phyloP scores from a whole-genome alignment of 1,284 basidiomycete species.

The Malassezia vespertilionis region DNA sequence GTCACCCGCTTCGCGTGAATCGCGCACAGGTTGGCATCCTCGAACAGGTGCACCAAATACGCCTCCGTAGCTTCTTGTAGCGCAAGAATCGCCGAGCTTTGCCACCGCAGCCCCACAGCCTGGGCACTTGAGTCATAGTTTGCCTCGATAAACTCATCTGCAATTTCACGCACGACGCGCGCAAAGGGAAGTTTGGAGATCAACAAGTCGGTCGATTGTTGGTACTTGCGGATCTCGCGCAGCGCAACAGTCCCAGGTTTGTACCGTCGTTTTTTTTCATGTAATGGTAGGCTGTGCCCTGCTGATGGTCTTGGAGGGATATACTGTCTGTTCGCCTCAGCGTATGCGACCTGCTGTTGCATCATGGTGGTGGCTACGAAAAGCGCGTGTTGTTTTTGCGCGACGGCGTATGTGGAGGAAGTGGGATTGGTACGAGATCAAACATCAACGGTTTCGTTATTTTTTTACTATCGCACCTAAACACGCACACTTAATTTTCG shows the following conservation, averaged over 20 bases:
- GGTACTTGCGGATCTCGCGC: slow-evolving; percentile 44
- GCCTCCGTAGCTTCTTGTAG: slow-evolving; percentile 46
- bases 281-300: background rate
- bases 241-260: slow-evolving; percentile 45
- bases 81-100: slow-evolving; percentile 44
- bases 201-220: slow-evolving; percentile 43
- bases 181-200: slow-evolving; percentile 46
- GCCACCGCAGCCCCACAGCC: slow-evolving; percentile 41
- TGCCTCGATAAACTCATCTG: slow-evolving; percentile 38
- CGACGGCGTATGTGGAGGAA: background rate
- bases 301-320: background rate
- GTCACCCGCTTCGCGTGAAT: slow-evolving; percentile 45
- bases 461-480: background rate
- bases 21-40: slow-evolving; percentile 46
- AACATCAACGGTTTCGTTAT: background rate
- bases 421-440: background rate
- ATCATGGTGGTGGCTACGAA: background rate
- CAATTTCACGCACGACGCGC: slow-evolving; percentile 42
- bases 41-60: slow-evolving; percentile 44
- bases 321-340: background rate
- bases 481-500: slow-evolving; percentile 16
- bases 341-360: background rate
- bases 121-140: slow-evolving; percentile 35
- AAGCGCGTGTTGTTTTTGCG: background rate
- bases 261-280: slow-evolving; percentile 25